phyloP scores from a whole-genome alignment of 2,329 filamentous ascomycete species.

The Aureobasidium pullulans region DNA sequence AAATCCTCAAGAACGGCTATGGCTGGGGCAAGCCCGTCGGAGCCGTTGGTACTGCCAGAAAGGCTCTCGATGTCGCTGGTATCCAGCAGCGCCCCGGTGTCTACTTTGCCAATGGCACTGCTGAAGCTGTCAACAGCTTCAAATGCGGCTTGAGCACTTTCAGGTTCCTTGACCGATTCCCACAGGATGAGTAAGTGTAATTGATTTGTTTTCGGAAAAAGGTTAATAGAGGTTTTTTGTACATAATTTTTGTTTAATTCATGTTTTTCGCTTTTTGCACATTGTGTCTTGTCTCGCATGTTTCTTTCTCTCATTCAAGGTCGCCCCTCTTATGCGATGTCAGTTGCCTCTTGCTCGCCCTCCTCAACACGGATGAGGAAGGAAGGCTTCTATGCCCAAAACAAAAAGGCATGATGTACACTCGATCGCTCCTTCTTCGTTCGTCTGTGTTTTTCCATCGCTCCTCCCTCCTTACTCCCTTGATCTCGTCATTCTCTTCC shows the following conservation, averaged over 20 bases:
- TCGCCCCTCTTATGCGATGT: too few species aligned
- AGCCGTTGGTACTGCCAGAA: slow-evolving; percentile 46
- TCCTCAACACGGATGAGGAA: too few species aligned
- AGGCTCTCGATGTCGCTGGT: not conserved
- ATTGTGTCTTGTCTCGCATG: too few species aligned
- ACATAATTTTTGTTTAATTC: not conserved
- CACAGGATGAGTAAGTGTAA: slow-evolving; percentile 38
- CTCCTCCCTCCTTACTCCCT: too few species aligned
- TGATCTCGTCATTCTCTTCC: too few species aligned
- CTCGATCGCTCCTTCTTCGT: too few species aligned
- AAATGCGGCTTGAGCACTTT: slow-evolving; percentile 50
- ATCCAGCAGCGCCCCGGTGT: not conserved
- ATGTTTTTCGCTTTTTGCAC: not conserved
- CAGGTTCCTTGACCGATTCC: slow-evolving; percentile 59
- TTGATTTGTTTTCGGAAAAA: not conserved
- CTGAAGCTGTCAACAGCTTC: not conserved
- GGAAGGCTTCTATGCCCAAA: too few species aligned
- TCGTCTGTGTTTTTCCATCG: too few species aligned
- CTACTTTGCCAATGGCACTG: slow-evolving; percentile 18
- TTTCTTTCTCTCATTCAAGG: too few species aligned
- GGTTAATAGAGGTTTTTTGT: too few species aligned
- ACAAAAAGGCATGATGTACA: too few species aligned
- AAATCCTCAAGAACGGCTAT: slow-evolving; percentile 70
- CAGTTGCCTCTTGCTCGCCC: too few species aligned
- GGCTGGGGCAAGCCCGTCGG: slow-evolving; percentile 70